Evolutionary conservation across 2,329 filamentous ascomycete genomes (phyloP), one percentile per base, ranked within the genome.

Genomic region (Pseudocercospora crystallina): DNA sequence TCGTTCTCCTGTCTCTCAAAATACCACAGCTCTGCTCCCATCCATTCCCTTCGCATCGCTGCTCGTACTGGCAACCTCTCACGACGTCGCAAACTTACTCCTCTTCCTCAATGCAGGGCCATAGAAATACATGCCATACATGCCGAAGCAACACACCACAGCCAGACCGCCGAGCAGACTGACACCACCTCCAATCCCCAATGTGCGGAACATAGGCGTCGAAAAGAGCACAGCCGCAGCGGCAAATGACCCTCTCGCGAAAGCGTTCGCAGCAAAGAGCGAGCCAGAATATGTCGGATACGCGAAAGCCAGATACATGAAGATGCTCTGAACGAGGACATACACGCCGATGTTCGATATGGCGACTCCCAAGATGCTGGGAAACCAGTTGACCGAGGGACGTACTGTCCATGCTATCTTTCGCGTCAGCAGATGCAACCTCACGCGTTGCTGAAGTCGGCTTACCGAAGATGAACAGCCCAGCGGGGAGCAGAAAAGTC

Each of bases 201-300:
- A 13, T 7, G 31, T 49, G 9, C 34, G 13, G 31, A 51, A 55
- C 49, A 52, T 52, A 2, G 49, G 49, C 20, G 31, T 48, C 14
- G 49, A 43, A 17, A 52, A 52, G 2, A 52, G 14, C 26, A 52
- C 35, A 2, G 49, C 49, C 8, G 44, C 32, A 10, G 44, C 39
- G 9, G 49, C 49, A 2, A 52, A 31, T 14, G 34, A 11, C 15
- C 43, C 33, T 35, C 49, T 31, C 14, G 39, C 75, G 65, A 82
- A 80, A 17, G 83, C 81, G 61, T 83, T 84, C 2, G 74, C 80
- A 1, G 81, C 81, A 60, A 84, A 83, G 12, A 85, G 67, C 43
- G 73, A 77, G 34, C 81, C 80, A 1, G 80, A 80, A 58, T 71
- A 73, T 35, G 63, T 60, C 12, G 71, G 71, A 49, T 73, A 73